A percentile compares a stretch with the other conserved stretches of the same genome.
phyloP scores from a whole-genome alignment of 345 rosid species.

The Passiflora organensis region DNA sequence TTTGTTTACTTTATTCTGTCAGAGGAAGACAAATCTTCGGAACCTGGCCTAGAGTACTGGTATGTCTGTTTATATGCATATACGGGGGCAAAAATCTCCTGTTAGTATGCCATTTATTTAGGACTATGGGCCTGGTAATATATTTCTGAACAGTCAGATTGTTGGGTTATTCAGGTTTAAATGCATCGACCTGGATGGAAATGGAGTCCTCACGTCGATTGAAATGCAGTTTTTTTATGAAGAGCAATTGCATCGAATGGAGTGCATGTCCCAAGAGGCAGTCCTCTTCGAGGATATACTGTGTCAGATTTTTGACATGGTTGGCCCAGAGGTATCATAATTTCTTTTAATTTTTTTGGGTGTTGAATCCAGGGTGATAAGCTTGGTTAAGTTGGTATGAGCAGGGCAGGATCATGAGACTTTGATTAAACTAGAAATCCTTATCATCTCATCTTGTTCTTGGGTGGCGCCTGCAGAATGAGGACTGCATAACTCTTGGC shows the following conservation, averaged over 20 bases:
- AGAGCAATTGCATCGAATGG: slow-evolving; percentile 97
- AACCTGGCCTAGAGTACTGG: slow-evolving; percentile 97
- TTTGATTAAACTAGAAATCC: no score
- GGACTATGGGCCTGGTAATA: no score
- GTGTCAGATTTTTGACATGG: slow-evolving; percentile 94
- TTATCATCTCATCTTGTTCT: no score
- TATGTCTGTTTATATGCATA: slow-evolving; percentile 16
- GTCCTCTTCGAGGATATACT: slow-evolving; percentile 91
- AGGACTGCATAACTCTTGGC: slow-evolving; percentile 53
- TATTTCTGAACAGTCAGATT: slow-evolving; percentile 10
- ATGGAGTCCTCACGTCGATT: slow-evolving; percentile 72
- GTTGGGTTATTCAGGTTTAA: slow-evolving; percentile 58
- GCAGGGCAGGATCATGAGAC: no score
- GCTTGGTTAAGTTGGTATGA: no score
- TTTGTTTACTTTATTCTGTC: slow-evolving; percentile 90
- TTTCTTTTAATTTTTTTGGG: slow-evolving; percentile 11
- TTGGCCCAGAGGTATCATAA: slow-evolving; percentile 63
- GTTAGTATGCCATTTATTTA: no score
- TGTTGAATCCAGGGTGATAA: no score
- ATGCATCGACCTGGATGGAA: slow-evolving; percentile 94
- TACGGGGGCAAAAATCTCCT: neutral
- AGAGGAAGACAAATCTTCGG: slow-evolving; percentile 95
- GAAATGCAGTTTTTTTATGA: slow-evolving; percentile 93
- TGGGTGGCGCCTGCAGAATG: slow-evolving; percentile 61
- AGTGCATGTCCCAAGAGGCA: slow-evolving; percentile 97